Base-by-base conservation (phyloP, 805 yeast genomes). In the Naumovozyma castellii region DNA sequence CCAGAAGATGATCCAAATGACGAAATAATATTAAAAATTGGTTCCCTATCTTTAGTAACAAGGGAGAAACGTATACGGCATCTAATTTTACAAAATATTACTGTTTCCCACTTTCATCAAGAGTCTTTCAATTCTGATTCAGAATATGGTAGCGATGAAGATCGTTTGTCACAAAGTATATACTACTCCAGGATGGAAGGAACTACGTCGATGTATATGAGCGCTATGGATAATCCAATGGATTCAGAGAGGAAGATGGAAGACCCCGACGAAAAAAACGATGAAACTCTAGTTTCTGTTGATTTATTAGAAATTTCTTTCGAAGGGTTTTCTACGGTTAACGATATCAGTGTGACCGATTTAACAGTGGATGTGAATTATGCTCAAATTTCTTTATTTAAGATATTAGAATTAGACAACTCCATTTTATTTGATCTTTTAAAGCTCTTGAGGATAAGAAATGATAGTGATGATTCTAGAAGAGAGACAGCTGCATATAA, bases 121-220 rank as follows among this genome's bases (percentile, higher is more conserved):
- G 27, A 22, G 10, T 22, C 27, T 6, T 10, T 6, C 27, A 10
- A 10, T 6, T 22, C 27, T 6, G 27, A 22, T 22, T 22, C 10
- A 10, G 27, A 22, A 6, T 10, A 22, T 22, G 27, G 27, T 10
- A 10, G 10, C 27, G 27, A 10, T 10, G 10, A 22, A 22, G 27
- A 40, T 30, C 25, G 25, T 2, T 53, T 78, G 41, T 56, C 69
- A 56, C 71, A 70, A 29, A 79, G 86, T 49, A 71, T 75, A 62
- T 65, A 78, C 29, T 80, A 78, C 53, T 76, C 90, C 1, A 80
- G 75, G 39, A 77, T 73, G 37, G 82, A 80, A 41, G 38, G 34
- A n/a, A 81, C 84, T 1, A 70, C 76, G 35, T 78, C 87, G 2
- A 70, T 84, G 15, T 85, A 83, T 54, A 77, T 84, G 88, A 84